Evolutionary conservation across 2,329 filamentous ascomycete genomes (phyloP).

Genomic region (Periconia digitata): DNA sequence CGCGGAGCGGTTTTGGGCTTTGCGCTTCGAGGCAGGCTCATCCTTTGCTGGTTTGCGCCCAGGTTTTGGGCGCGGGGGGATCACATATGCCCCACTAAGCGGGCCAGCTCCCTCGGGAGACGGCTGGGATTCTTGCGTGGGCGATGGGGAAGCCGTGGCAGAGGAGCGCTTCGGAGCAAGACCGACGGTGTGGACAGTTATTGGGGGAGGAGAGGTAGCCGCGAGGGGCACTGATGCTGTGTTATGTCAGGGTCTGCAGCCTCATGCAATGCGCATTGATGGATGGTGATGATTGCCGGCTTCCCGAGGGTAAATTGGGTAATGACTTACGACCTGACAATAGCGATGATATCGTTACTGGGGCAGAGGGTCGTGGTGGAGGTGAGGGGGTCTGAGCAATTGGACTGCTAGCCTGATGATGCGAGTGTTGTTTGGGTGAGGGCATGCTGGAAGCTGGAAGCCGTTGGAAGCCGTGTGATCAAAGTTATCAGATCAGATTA

Average conservation of each 20-base stretch:
- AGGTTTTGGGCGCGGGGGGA: constrained; percentile 59
- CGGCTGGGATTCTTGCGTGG: constrained; percentile 20
- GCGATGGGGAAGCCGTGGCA: constrained; percentile 28
- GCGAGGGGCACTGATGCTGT: background rate
- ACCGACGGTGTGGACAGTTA: constrained; percentile 7
- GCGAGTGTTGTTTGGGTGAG: background rate
- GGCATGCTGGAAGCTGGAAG: background rate
- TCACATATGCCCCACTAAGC: constrained; percentile 37
- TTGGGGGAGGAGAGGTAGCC: background rate
- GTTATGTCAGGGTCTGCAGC: background rate
- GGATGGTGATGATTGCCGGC: too few species aligned
- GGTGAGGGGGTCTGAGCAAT: background rate
- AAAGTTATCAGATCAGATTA: background rate
- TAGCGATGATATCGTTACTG: background rate
- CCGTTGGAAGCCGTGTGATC: background rate
- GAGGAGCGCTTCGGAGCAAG: constrained; percentile 9
- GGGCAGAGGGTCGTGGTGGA: background rate
- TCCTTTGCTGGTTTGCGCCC: constrained; percentile 93
- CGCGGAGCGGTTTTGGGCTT: constrained; percentile 90
- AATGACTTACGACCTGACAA: background rate
- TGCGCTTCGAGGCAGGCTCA: constrained; percentile 87
- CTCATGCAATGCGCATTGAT: too few species aligned
- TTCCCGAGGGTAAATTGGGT: too few species aligned
- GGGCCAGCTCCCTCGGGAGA: constrained; percentile 41
- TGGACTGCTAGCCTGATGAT: background rate